Evolutionary conservation across 352 stramenopile species (phyloP), one percentile per base, ranked within the genome.

Genomic region (Phytophthora litchii): DNA sequence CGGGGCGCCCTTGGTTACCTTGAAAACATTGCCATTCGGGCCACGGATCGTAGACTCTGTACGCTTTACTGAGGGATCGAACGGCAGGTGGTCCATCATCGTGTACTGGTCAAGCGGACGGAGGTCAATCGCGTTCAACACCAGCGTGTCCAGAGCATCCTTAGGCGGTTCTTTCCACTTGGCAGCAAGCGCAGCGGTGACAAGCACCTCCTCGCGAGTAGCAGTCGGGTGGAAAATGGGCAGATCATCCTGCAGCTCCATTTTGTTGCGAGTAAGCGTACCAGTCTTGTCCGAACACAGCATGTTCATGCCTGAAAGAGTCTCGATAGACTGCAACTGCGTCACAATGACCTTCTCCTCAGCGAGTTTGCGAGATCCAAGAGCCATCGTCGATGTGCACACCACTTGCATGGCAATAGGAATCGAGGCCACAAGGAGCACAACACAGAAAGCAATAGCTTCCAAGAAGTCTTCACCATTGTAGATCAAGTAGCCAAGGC

Each of bases 241-340:
- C 23, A 96, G 72, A 51, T 98, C 91, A 37, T 96, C 88, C 72
- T 98, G 89, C 27, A 98, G 73, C 44, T 97, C 83, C 73, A 98
- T 93, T 73, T 98, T 96, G 76, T 98, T 97, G 53, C 93, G 80
- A 14, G 95, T 98, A 25, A 98, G 82, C 42, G 94, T 98, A 32
- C 92, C 95, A 9, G 94, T 99, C 78, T 98, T 98, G 77, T 99
- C 96, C 19, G 86, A 97, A 74, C 94, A 99, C 13, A 99, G 76
- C 68, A 98, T 89, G 67, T 90, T 89, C 86, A 98, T 97, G 17
- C 80, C 74, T 21, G 93, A 93, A 23, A 98, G 80, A 10, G 94
- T 94, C 53, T 98, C 90, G 58, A 98, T 96, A 0, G 94, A 88
- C 43, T 89, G 84, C 14, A 98, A 57, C 38, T 95, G 79, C 1